A percentile compares a stretch with the other conserved stretches of the same genome.
Evolutionary conservation across 2,329 filamentous ascomycete species (phyloP).

Genomic region (Pseudogymnoascus verrucosus): DNA sequence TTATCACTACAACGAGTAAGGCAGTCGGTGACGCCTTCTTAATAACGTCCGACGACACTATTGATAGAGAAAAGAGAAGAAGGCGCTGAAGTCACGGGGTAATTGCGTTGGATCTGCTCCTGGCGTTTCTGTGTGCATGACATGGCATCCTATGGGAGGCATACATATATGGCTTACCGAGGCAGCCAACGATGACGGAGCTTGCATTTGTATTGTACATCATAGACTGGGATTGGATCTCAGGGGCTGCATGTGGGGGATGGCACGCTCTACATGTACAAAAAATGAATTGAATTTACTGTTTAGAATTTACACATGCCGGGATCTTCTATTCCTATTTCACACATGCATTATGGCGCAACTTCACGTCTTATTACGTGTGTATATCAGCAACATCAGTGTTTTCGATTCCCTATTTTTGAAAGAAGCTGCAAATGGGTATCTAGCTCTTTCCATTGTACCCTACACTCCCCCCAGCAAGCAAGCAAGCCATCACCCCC

Average conservation of each 20-base stretch:
- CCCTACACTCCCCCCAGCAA: background rate
- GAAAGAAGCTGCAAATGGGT: background rate
- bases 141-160: background rate
- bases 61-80: background rate
- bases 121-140: background rate
- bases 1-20: conserved; percentile 82
- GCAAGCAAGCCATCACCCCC: background rate
- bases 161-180: background rate
- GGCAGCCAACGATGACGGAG: background rate
- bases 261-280: background rate
- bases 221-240: background rate
- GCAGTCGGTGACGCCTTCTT: background rate
- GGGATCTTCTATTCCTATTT: background rate
- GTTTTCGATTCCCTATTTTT: background rate
- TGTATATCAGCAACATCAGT: background rate
- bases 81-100: background rate
- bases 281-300: background rate
- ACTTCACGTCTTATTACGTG: background rate
- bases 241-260: background rate
- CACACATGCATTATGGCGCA: background rate
- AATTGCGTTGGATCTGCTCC: background rate
- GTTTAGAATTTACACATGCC: background rate
- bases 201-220: background rate
- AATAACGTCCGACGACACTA: background rate
- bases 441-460: background rate